Conservation (phyloP, 768 basidiomycete species). For the Myochromella boudieri region DNA sequence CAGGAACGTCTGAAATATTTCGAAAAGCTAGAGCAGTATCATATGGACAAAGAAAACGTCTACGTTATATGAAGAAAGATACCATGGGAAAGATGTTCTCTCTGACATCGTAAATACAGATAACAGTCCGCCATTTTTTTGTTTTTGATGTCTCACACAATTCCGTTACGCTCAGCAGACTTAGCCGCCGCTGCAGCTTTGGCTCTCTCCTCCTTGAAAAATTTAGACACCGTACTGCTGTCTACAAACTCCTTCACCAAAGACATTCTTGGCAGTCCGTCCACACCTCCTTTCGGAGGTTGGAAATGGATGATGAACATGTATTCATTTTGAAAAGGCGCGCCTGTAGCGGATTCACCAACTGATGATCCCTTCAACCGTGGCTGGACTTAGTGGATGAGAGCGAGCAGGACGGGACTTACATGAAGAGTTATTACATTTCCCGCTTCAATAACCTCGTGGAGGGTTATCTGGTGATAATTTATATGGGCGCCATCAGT, state of each 20-base stretch:
- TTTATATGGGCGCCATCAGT: background rate
- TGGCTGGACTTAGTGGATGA: background rate
- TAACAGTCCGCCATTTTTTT: background rate
- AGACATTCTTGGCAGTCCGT: constrained; percentile 24
- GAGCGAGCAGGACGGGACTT: constrained; percentile 12
- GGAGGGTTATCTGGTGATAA: constrained; percentile 23
- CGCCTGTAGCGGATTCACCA: constrained; percentile 25
- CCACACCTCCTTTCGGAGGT: constrained; percentile 11
- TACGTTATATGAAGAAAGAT: constrained; percentile 50
- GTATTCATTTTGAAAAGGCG: constrained; percentile 24
- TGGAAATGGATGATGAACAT: constrained; percentile 25
- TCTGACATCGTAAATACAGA: too few species aligned
- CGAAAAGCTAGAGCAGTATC: constrained; percentile 48
- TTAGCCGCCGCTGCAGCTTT: constrained; percentile 16
- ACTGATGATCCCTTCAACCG: constrained; percentile 25
- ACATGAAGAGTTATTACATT: constrained; percentile 32
- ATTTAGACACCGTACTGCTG: constrained; percentile 21
- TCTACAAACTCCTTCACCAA: constrained; percentile 33
- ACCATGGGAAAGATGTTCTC: too few species aligned
- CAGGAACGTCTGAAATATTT: constrained; percentile 55
- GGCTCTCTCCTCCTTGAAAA: constrained; percentile 29
- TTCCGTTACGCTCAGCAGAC: background rate
- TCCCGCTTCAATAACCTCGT: constrained; percentile 32
- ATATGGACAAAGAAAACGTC: constrained; percentile 57
- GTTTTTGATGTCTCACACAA: background rate